Conservation (phyloP, 305 asterid genomes). For the Fraxinus sp. region DNA sequence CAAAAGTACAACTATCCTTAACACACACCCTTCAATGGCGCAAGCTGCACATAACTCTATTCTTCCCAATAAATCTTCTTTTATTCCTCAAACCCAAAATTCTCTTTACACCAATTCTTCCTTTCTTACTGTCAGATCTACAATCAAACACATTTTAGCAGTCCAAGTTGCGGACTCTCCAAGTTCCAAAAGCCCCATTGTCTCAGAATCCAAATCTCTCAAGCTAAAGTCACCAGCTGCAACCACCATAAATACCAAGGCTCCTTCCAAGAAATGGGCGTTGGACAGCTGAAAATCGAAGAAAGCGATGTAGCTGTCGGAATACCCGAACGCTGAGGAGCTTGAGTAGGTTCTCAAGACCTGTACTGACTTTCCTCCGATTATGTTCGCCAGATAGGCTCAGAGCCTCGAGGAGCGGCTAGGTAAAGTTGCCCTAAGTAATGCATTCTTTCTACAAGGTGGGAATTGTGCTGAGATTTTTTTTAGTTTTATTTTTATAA, state of each 20-base stretch:
- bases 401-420: slow-evolving; percentile 61
- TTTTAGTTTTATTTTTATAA: not conserved
- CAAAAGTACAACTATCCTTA: not conserved
- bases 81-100: slow-evolving; percentile 25
- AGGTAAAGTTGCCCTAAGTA: slow-evolving; percentile 68
- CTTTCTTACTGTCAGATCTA: slow-evolving; percentile 39
- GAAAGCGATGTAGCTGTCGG: slow-evolving; percentile 71
- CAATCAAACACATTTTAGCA: slow-evolving; percentile 48
- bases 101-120: slow-evolving; percentile 20
- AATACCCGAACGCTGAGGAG: slow-evolving; percentile 54
- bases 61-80: slow-evolving; percentile 37
- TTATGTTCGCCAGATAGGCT: slow-evolving; percentile 75
- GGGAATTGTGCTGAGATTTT: slow-evolving; percentile 88
- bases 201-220: slow-evolving; percentile 25
- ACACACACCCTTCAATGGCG: slow-evolving; percentile 38
- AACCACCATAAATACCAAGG: slow-evolving; percentile 26
- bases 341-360: slow-evolving; percentile 59
- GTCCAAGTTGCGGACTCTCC: slow-evolving; percentile 54
- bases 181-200: slow-evolving; percentile 42
- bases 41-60: slow-evolving; percentile 47
- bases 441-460: slow-evolving; percentile 69
- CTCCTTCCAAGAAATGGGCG: slow-evolving; percentile 38
- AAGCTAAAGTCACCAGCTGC: slow-evolving; percentile 34
- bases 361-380: slow-evolving; percentile 62
- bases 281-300: slow-evolving; percentile 66